A percentile compares a stretch with the other conserved stretches of the same genome.
Conservation (phyloP, 2,329 filamentous ascomycete genomes). For the Ophidiomyces ophidiicola region DNA sequence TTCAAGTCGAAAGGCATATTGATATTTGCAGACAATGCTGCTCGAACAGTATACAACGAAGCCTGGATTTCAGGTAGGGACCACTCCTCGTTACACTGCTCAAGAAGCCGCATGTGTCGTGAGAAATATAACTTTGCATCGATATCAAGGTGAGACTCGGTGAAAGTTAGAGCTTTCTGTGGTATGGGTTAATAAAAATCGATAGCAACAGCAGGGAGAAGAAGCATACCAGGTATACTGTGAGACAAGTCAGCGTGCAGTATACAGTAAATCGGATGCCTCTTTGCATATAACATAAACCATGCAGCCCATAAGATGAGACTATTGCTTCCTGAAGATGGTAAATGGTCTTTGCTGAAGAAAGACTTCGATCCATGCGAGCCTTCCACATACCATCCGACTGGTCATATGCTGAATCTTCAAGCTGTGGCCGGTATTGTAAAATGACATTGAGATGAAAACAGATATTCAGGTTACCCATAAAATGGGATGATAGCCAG, state of each 20-base stretch:
- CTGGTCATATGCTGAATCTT: slow-evolving; percentile 59
- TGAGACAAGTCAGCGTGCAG: slow-evolving; percentile 75
- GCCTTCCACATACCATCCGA: slow-evolving; percentile 69
- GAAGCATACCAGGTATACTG: slow-evolving; percentile 75
- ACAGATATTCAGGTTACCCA: slow-evolving; percentile 82
- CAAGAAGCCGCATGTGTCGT: slow-evolving; percentile 84
- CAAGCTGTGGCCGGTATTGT: slow-evolving; percentile 74
- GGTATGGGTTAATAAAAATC: not conserved
- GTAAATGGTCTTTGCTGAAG: slow-evolving; percentile 72
- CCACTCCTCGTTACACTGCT: slow-evolving; percentile 71
- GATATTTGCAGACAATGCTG: slow-evolving; percentile 80
- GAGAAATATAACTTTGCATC: slow-evolving; percentile 84
- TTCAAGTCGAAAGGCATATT: slow-evolving; percentile 82
- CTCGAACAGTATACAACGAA: slow-evolving; percentile 76
- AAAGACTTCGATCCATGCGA: slow-evolving; percentile 76
- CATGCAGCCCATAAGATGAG: slow-evolving; percentile 61
- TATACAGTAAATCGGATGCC: slow-evolving; percentile 97
- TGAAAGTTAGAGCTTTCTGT: slow-evolving; percentile 83
- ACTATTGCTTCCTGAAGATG: slow-evolving; percentile 75
- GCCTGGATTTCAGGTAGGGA: slow-evolving; percentile 81
- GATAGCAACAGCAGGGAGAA: not conserved
- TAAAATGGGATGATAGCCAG: slow-evolving; percentile 73
- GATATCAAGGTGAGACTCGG: slow-evolving; percentile 72
- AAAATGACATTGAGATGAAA: slow-evolving; percentile 77
- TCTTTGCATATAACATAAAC: slow-evolving; percentile 80